Conservation (phyloP, 2,329 filamentous ascomycete genomes). For the Achaetomium macrosporum region DNA sequence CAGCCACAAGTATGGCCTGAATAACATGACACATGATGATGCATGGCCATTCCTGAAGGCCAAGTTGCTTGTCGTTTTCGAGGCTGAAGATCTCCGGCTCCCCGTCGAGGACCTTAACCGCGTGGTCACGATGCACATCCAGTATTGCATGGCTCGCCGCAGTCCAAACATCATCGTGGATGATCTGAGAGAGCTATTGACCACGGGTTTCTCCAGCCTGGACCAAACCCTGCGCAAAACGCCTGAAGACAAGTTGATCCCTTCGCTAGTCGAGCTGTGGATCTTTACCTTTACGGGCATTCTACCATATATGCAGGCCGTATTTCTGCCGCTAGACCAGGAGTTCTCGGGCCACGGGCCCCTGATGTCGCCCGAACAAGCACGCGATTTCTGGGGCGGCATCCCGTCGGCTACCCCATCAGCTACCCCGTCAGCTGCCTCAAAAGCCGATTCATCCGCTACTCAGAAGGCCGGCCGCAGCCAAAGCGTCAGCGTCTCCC, state of each 20-base stretch:
- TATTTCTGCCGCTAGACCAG: constrained; percentile 86
- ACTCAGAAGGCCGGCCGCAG: constrained; percentile 26
- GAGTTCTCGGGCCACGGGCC: constrained; percentile 83
- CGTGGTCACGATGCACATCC: constrained; percentile 71
- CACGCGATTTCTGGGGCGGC: constrained; percentile 85
- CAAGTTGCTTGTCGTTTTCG: constrained; percentile 70
- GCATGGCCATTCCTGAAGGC: constrained; percentile 78
- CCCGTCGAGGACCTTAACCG: constrained; percentile 80
- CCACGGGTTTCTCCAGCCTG: constrained; percentile 78
- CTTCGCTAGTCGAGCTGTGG: constrained; percentile 89
- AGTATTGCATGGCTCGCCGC: constrained; percentile 69
- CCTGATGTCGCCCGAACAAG: constrained; percentile 71
- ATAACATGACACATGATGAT: constrained; percentile 68
- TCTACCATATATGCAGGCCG: constrained; percentile 88
- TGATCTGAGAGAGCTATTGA: constrained; percentile 67
- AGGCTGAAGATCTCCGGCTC: constrained; percentile 72
- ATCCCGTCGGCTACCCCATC: constrained; percentile 42
- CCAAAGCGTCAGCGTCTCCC: constrained; percentile 38
- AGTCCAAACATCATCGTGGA: constrained; percentile 67
- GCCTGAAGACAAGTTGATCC: constrained; percentile 82
- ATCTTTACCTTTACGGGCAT: constrained; percentile 86
- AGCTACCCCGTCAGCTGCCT: constrained; percentile 7
- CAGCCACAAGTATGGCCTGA: constrained; percentile 55
- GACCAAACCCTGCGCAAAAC: constrained; percentile 76
- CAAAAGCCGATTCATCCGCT: constrained; percentile 19